Evolutionary conservation across 257 asterid species (phyloP), one percentile per base, ranked within the genome.

Genomic region (Galeopsis tetrahit): DNA sequence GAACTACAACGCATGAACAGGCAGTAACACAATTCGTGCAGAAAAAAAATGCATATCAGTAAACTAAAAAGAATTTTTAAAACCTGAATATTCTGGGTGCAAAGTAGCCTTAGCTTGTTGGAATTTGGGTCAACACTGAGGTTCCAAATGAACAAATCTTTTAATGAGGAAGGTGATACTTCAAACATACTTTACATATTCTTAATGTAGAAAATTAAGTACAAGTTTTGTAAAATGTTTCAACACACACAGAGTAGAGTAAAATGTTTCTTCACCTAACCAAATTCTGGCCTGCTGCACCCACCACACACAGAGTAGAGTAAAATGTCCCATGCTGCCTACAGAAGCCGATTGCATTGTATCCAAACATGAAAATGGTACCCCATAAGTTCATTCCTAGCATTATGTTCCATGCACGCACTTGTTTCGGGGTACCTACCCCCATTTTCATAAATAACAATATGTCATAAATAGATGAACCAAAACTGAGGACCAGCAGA

Each of bases 341-440:
- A 83, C 97, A 91, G 86, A 94, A 21, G 28, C 28, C 28, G 28
- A 21, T 21, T 21, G 28, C 28, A 21, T 21, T 1, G 28, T 21
- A 21, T 15, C 99, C 99, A 11, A 85, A 89, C 99, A 94, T 91
- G 78, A 94, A 94, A 42, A 94, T 85, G 59, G 96, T 83, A 36
- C 99, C 99, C 99, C 99, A 94, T 68, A 94, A 75, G 81, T 94
- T 94, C 99, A 94, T 94, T 33, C 99, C 99, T 6, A 94, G 87
- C 99, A 94, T 94, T 81, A 94, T 94, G 81, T 91, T 89, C 97
- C 97, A 21, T 21, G 28, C 28, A 43, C 83, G 28, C 28, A 43
- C 83, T 85, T 21, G 98, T 21, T n/a, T n/a, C n/a, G n/a, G n/a
- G n/a, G n/a, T n/a, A n/a, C n/a, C n/a, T n/a, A n/a, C n/a, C n/a